Percentiles rank a stretch among this genome's conserved stretches.
Evolutionary conservation across 208 protist species (phyloP).

Genomic region (Herpetomonas tarakana): DNA sequence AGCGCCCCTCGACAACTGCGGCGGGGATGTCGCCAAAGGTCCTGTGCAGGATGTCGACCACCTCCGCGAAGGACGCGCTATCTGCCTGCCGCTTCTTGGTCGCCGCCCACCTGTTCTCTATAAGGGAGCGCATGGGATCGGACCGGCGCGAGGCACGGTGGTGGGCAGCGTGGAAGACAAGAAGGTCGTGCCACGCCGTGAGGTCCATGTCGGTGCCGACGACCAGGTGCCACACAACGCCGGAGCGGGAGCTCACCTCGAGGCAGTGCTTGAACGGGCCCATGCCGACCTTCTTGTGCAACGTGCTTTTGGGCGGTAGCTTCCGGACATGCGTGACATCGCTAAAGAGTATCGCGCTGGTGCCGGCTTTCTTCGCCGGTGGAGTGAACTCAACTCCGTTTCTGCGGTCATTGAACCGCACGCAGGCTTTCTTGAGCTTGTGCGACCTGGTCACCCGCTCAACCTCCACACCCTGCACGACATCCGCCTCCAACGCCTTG

Average conservation of each 20-base stretch:
- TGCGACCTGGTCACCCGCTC: slow-evolving; percentile 11
- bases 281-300: slow-evolving; percentile 25
- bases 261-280: slow-evolving; percentile 39
- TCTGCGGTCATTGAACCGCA: slow-evolving; percentile 7
- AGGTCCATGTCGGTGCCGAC: slow-evolving; percentile 26
- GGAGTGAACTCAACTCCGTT: slow-evolving; percentile 7
- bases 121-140: slow-evolving; percentile 13
- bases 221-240: slow-evolving; percentile 35
- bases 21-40: slow-evolving; percentile 26
- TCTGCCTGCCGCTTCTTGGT: slow-evolving; percentile 7
- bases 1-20: slow-evolving; percentile 16
- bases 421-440: slow-evolving; percentile 1
- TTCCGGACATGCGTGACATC: slow-evolving; percentile 32
- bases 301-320: slow-evolving; percentile 14
- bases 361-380: slow-evolving; percentile 8
- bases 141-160: slow-evolving; percentile 11
- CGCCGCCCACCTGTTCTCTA: slow-evolving; percentile 14
- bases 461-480: slow-evolving; percentile 4
- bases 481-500: slow-evolving; percentile 10
- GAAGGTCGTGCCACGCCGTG: slow-evolving; percentile 23
- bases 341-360: slow-evolving; percentile 28
- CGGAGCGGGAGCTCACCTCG: slow-evolving; percentile 26
- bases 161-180: slow-evolving; percentile 9
- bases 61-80: slow-evolving; percentile 19
- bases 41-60: slow-evolving; percentile 15